A percentile compares a stretch with the other conserved stretches of the same genome.
phyloP scores from a whole-genome alignment of 768 basidiomycete species.

The Lenzites betulinus region DNA sequence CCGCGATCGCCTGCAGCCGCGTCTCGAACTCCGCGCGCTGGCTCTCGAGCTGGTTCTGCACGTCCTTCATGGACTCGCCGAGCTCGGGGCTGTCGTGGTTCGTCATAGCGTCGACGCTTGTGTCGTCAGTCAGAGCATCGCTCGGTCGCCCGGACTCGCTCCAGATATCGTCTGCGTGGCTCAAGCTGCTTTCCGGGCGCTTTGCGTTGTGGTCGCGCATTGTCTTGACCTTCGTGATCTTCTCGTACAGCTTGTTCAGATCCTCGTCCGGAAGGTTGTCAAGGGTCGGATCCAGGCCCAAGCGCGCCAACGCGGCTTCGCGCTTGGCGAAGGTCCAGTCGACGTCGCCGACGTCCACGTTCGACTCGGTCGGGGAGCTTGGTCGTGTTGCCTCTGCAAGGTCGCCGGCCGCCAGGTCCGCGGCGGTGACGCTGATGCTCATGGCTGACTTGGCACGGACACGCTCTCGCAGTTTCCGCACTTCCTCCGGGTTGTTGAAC shows the following conservation, averaged over 20 bases:
- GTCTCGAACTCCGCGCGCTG: slow-evolving; percentile 55
- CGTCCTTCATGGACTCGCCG: slow-evolving; percentile 64
- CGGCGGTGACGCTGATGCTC: slow-evolving; percentile 63
- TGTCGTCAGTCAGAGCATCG: slow-evolving; percentile 84
- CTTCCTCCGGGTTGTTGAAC: slow-evolving; percentile 94
- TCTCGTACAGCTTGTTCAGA: slow-evolving; percentile 90
- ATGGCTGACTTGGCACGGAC: slow-evolving; percentile 72
- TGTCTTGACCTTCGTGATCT: slow-evolving; percentile 90
- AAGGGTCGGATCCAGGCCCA: slow-evolving; percentile 86
- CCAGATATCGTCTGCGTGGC: slow-evolving; percentile 86
- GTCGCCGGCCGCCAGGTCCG: slow-evolving; percentile 59
- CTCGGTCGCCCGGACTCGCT: slow-evolving; percentile 86
- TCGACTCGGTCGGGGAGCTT: slow-evolving; percentile 72
- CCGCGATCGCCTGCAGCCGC: slow-evolving; percentile 59
- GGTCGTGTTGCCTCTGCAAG: slow-evolving; percentile 69
- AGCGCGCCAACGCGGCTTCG: slow-evolving; percentile 85
- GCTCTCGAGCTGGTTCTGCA: slow-evolving; percentile 66
- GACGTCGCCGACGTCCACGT: slow-evolving; percentile 67
- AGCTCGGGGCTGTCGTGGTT: slow-evolving; percentile 66
- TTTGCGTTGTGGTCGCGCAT: slow-evolving; percentile 80
- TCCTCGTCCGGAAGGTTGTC: slow-evolving; percentile 95
- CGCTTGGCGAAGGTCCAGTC: slow-evolving; percentile 98
- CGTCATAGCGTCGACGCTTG: slow-evolving; percentile 70
- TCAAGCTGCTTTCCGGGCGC: slow-evolving; percentile 87
- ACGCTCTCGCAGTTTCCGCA: slow-evolving; percentile 87